A percentile compares a stretch with the other conserved stretches of the same genome.
These are phyloP conservation scores for Botrytis pseudocinerea DNA, from an alignment of 2,329 filamentous ascomycete species.

Conservation along the genomic window DNA sequence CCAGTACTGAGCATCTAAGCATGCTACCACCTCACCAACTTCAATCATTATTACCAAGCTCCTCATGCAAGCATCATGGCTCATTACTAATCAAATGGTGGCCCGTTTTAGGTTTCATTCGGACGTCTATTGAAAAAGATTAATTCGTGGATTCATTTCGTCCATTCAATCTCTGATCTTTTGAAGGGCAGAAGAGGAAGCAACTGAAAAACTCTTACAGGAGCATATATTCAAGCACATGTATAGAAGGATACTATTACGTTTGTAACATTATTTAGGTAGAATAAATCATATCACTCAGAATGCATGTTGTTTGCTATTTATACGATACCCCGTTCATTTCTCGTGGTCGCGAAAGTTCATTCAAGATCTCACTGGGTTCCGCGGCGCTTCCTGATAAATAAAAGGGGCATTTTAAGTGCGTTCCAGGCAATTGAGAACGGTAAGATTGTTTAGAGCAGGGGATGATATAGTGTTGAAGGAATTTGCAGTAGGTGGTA, in stretches of 20 bases:
- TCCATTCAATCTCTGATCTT: background rate
- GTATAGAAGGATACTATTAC: background rate
- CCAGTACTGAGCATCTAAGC: background rate
- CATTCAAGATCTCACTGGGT: background rate
- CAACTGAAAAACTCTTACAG: background rate
- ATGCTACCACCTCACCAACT: background rate
- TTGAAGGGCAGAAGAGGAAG: background rate
- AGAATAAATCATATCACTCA: background rate
- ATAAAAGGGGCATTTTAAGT: background rate
- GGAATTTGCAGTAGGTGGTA: background rate
- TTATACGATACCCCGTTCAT: background rate
- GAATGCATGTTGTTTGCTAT: background rate
- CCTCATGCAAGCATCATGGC: background rate
- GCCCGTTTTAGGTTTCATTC: background rate
- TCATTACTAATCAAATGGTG: background rate
- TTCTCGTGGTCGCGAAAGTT: background rate
- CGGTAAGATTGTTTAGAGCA: background rate
- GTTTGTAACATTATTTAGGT: background rate
- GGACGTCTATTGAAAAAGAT: background rate
- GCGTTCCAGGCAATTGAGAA: background rate
- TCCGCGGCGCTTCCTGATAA: background rate
- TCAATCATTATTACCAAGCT: background rate
- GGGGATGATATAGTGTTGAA: background rate
- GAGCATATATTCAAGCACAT: background rate
- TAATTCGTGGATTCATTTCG: background rate